Conservation (phyloP, 495 filamentous ascomycete species). For the Cladorrhinum samala region DNA sequence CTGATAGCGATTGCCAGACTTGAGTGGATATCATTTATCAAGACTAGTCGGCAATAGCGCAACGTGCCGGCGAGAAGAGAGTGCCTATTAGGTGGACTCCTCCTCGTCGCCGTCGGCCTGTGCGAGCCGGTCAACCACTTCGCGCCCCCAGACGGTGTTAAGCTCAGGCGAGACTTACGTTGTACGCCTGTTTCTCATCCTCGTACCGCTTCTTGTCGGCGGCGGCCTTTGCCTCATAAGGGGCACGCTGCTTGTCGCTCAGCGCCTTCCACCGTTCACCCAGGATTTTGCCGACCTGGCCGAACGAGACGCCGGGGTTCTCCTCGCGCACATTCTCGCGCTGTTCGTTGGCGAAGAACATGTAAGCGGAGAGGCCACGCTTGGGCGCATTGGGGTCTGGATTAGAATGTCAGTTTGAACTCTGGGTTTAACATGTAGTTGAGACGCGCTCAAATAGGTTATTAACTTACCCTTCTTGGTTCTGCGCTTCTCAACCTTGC, state of each 20-base stretch:
- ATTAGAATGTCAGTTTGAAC: constrained; percentile 1
- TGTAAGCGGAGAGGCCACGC: constrained; percentile 98
- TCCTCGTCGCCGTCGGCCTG: constrained; percentile 47
- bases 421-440: background rate
- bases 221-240: constrained; percentile 93
- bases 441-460: constrained; percentile 3
- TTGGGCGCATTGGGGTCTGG: constrained; percentile 97
- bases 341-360: constrained; percentile 99
- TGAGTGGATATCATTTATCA: constrained; percentile 22
- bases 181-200: constrained; percentile 90
- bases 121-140: constrained; percentile 22
- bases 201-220: constrained; percentile 98
- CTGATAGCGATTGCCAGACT: constrained; percentile 14
- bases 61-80: constrained; percentile 28
- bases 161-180: constrained; percentile 48
- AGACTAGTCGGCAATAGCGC: constrained; percentile 26
- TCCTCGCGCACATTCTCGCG: constrained; percentile 97
- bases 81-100: constrained; percentile 28
- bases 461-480: constrained; percentile 45
- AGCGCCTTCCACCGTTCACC: constrained; percentile 98
- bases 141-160: background rate
- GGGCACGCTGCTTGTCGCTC: constrained; percentile 76
- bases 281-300: constrained; percentile 94
- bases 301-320: constrained; percentile 96
- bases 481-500: constrained; percentile 40